These are phyloP conservation scores for Skeletonema grethae DNA, from an alignment of 108 stramenopile genomes.

Conservation along the genomic window DNA sequence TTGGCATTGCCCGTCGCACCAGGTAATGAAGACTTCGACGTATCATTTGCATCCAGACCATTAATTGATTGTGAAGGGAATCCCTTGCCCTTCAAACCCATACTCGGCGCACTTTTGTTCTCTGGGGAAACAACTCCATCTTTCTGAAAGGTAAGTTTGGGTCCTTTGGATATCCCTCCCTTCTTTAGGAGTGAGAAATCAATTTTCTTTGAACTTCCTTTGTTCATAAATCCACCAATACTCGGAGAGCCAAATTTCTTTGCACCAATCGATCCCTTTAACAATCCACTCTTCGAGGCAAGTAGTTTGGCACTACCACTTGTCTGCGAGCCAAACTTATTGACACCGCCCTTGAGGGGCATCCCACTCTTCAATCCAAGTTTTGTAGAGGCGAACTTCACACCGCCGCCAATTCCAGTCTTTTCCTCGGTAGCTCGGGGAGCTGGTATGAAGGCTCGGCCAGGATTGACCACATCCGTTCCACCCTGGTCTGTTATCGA, in stretches of 20 bases:
- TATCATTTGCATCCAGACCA: neutral
- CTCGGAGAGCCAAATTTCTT: neutral
- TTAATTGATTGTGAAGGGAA: neutral
- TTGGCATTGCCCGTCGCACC: neutral
- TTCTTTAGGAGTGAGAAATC: slow-evolving; percentile 1
- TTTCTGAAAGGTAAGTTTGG: neutral
- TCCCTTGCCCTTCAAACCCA: neutral
- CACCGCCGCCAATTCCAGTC: neutral
- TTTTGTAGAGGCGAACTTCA: neutral
- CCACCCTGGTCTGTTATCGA: neutral
- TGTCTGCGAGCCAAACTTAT: neutral
- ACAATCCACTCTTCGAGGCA: neutral
- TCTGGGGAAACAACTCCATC: neutral
- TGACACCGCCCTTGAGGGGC: neutral
- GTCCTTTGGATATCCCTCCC: neutral
- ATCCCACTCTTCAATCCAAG: neutral
- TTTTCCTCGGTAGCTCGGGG: neutral
- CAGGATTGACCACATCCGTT: slow-evolving; percentile 1
- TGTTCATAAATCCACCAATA: neutral
- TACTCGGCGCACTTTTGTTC: neutral
- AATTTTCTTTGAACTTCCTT: neutral
- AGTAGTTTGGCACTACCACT: neutral
- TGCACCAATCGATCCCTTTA: neutral
- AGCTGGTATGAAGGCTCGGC: neutral
- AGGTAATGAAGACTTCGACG: neutral